Conservation (phyloP, 2,329 filamentous ascomycete genomes). For the Dichotomopilus funicola region DNA sequence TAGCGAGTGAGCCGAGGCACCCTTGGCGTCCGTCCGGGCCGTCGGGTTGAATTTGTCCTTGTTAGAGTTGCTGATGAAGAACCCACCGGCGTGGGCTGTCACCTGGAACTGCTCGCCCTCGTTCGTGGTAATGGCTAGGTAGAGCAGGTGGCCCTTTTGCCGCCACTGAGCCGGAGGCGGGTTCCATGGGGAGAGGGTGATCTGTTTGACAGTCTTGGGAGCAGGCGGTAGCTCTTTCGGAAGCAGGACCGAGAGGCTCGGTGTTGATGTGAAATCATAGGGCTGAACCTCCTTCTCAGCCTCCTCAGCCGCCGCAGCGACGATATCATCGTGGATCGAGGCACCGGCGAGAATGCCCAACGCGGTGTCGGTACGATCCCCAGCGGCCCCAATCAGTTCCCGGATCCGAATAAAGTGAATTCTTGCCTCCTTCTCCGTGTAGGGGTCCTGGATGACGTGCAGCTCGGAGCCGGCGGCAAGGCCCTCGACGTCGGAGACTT, state of each 20-base stretch:
- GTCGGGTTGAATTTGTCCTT: constrained; percentile 92
- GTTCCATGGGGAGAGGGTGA: constrained; percentile 91
- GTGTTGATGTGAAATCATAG: constrained; percentile 69
- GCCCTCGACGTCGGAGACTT: constrained; percentile 80
- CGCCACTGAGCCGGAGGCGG: constrained; percentile 87
- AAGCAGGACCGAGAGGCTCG: constrained; percentile 64
- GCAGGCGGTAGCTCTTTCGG: constrained; percentile 59
- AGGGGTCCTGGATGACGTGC: constrained; percentile 82
- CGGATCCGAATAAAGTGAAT: constrained; percentile 88
- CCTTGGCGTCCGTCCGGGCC: constrained; percentile 72
- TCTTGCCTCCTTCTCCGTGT: constrained; percentile 96
- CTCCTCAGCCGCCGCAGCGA: constrained; percentile 37
- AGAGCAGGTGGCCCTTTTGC: constrained; percentile 87
- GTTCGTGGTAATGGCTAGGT: constrained; percentile 80
- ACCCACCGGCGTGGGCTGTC: constrained; percentile 87
- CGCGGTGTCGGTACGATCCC: constrained; percentile 77
- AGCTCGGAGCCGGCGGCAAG: constrained; percentile 73
- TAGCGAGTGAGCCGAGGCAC: constrained; percentile 74
- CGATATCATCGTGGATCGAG: constrained; percentile 79
- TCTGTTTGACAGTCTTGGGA: constrained; percentile 85
- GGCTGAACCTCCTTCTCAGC: constrained; percentile 49
- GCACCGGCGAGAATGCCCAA: constrained; percentile 79
- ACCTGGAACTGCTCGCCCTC: constrained; percentile 94
- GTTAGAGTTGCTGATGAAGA: constrained; percentile 94
- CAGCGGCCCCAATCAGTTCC: constrained; percentile 87